Base-by-base conservation (phyloP, 1,139 yeast genomes). In the Candida sp. region DNA sequence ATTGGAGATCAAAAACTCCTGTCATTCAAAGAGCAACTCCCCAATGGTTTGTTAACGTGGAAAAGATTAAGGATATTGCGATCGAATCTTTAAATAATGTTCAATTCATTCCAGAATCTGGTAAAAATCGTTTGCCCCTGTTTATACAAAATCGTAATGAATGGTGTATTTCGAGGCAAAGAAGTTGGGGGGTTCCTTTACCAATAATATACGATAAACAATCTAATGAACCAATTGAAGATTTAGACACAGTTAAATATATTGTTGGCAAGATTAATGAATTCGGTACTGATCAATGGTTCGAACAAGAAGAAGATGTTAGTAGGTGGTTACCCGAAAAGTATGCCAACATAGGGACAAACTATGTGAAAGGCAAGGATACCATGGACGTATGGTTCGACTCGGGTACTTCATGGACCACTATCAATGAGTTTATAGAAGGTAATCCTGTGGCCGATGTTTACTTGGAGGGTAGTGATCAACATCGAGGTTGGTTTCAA, bases 331-430 rank as follows among this genome's bases (percentile, higher is more conserved):
- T 93, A 19, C 97, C 97, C 0, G 57, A 55, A 5, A 41, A 53
- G 2, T 49, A 63, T 33, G 49, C 56, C 21, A 60, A 56, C 2
- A 58, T 70, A 11, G 82, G 83, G 0, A 47, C 59, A 3, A 52
- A 65, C 1, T 84, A 73, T 50, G 52, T 58, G 25, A 85, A 88
- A 54, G 93, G 97, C 1, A 77, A 72, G 41, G 99, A 95, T 54
- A 93, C 99, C 0, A 87, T 93, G 91, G 99, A 93, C 64, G 99
- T 93, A 7, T 93, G 99, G 99, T 91, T 93, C 68, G 99, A 93
- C 61, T 87, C 96, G 35, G 99, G 99, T 0, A 82, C 96, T 1
- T 84, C 95, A 32, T 93, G 99, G 99, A 79, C 84, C 5, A 79
- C 81, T 37, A 69, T 89, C 29, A 37, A 38, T 3, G 29, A 36